Evolutionary conservation across 73 alveolate species (phyloP).

Genomic region (Paraurostyla sp.): DNA sequence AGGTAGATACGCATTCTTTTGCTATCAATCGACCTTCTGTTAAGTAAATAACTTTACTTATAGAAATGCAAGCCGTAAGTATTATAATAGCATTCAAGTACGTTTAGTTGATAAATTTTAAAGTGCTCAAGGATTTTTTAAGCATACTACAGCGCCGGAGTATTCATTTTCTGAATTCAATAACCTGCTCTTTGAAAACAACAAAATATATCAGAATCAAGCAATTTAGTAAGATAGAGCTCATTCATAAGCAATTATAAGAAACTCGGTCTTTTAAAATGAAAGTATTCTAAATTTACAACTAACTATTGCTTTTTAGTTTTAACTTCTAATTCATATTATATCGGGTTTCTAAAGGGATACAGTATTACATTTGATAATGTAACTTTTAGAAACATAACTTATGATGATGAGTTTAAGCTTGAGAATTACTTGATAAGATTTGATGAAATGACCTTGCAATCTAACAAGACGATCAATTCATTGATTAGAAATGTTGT

Average conservation of each 20-base stretch:
- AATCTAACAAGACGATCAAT: neutral
- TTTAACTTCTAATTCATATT: neutral
- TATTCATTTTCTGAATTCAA: neutral
- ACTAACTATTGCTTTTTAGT: neutral
- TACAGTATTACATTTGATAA: neutral
- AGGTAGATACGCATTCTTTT: neutral
- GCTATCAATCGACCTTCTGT: neutral
- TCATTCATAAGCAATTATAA: neutral
- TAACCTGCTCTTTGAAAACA: neutral
- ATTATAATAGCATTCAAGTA: neutral
- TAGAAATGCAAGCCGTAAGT: neutral
- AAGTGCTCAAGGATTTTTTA: neutral
- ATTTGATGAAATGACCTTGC: constrained; percentile 3
- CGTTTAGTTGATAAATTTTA: neutral
- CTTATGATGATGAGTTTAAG: neutral
- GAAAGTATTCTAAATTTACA: neutral
- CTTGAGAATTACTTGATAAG: neutral
- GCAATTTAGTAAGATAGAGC: constrained; percentile 32
- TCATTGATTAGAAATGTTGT: neutral
- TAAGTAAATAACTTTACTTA: neutral
- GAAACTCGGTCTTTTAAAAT: constrained; percentile 6
- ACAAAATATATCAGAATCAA: neutral
- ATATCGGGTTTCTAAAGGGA: neutral
- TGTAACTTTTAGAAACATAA: neutral
- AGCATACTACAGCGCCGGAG: constrained; percentile 20